phyloP scores from a whole-genome alignment of 2,329 filamentous ascomycete species.

The Cladorrhinum sp. region DNA sequence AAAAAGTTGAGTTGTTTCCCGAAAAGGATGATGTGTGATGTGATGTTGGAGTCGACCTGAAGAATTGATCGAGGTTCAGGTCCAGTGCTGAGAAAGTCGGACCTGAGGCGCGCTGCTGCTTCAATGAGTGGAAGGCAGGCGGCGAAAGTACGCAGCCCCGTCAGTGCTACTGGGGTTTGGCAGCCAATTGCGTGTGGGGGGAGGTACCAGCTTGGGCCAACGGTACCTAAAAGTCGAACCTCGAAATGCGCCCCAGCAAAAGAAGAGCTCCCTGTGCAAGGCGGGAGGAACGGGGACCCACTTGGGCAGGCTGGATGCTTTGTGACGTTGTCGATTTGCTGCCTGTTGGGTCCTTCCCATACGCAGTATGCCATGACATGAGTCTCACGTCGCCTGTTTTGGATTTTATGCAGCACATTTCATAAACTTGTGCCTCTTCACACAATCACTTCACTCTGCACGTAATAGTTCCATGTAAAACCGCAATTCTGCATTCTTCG shows the following conservation, averaged over 20 bases:
- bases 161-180: background rate
- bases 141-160: slow-evolving; percentile 5
- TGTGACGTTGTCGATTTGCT: slow-evolving; percentile 33
- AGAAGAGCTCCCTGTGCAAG: slow-evolving; percentile 6
- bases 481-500: background rate
- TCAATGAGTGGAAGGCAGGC: background rate
- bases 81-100: background rate
- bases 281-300: slow-evolving; percentile 11
- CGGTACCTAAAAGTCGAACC: slow-evolving; percentile 7
- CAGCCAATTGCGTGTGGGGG: background rate
- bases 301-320: slow-evolving; percentile 20
- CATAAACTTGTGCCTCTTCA: background rate
- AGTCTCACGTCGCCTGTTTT: slow-evolving; percentile 2
- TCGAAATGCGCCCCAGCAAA: background rate
- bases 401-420: background rate
- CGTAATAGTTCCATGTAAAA: too few relatives aligned
- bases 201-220: slow-evolving; percentile 4
- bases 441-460: background rate
- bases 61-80: background rate
- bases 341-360: slow-evolving; percentile 22
- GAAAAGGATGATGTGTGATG: slow-evolving; percentile 15
- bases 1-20: slow-evolving; percentile 1
- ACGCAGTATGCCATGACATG: background rate
- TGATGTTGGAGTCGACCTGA: slow-evolving; percentile 13
- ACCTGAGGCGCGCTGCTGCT: background rate